A percentile compares a stretch with the other conserved stretches of the same genome.
phyloP scores from a whole-genome alignment of 192 early-diverging fungal genomes.

The Backusella tarrabulga region DNA sequence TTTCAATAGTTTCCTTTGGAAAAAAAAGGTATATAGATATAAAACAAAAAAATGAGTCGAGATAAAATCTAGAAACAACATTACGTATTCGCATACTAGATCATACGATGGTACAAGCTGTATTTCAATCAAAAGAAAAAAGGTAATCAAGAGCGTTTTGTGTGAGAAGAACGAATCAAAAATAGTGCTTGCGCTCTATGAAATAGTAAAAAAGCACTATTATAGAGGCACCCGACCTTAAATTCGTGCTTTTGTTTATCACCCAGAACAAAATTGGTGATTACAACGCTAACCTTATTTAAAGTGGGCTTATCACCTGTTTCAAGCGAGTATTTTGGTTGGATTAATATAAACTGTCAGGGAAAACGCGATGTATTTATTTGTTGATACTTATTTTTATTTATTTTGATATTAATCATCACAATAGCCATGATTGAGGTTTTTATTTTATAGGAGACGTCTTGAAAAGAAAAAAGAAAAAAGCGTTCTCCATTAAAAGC shows the following conservation, averaged over 20 bases:
- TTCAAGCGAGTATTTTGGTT: constrained; percentile 49
- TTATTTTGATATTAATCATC: not conserved
- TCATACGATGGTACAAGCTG: constrained; percentile 67
- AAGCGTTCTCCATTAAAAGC: not conserved
- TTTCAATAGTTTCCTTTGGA: not conserved
- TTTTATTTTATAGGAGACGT: not conserved
- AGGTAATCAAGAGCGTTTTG: constrained; percentile 29
- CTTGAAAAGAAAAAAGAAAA: not conserved
- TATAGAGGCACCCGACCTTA: constrained; percentile 31
- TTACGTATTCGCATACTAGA: constrained; percentile 86
- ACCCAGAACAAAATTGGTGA: constrained; percentile 52
- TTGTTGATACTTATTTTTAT: not conserved
- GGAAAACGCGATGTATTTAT: not conserved
- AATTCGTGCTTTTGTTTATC: constrained; percentile 43
- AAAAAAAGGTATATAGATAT: not conserved
- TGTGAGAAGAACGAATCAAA: not conserved
- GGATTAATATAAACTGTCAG: constrained; percentile 30
- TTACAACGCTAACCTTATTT: constrained; percentile 41
- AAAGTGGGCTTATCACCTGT: constrained; percentile 53
- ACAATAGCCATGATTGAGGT: not conserved
- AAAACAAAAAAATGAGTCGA: constrained; percentile 22
- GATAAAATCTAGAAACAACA: constrained; percentile 73
- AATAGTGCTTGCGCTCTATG: constrained; percentile 32
- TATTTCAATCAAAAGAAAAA: constrained; percentile 67
- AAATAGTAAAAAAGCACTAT: constrained; percentile 24